Percentiles rank a stretch among this genome's conserved stretches.
phyloP scores from a whole-genome alignment of 2,329 filamentous ascomycete species.

The Zelopaecilomyces penicillatus region DNA sequence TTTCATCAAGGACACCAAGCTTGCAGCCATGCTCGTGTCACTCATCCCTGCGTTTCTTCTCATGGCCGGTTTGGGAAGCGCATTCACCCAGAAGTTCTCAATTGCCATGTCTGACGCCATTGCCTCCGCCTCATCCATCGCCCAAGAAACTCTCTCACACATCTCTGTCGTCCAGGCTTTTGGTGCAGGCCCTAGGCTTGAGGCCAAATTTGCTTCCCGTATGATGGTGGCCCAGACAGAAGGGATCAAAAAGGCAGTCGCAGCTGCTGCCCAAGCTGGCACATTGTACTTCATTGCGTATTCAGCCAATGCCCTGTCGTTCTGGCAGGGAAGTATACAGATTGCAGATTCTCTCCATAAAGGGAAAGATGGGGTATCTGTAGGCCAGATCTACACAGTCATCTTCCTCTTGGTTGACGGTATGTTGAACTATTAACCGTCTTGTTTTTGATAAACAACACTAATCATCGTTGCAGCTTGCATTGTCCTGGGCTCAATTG shows the following conservation, averaged over 20 bases:
- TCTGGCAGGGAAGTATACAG: constrained; percentile 56
- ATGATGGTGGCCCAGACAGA: constrained; percentile 41
- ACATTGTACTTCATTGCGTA: constrained; percentile 61
- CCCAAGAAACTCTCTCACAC: constrained; percentile 52
- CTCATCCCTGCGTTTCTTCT: constrained; percentile 55
- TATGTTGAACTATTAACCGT: constrained; percentile 15
- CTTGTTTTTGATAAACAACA: constrained; percentile 11
- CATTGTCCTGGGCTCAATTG: constrained; percentile 54
- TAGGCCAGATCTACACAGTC: constrained; percentile 51
- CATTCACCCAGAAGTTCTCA: constrained; percentile 44
- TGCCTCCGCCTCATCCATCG: constrained; percentile 52
- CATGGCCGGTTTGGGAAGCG: constrained; percentile 47
- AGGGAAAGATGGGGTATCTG: constrained; percentile 24
- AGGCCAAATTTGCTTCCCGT: constrained; percentile 47
- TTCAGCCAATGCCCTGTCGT: constrained; percentile 57
- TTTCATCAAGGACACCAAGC: constrained; percentile 53
- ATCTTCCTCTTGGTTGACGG: constrained; percentile 56
- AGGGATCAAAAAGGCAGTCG: constrained; percentile 49
- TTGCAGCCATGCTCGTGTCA: constrained; percentile 57
- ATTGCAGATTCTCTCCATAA: constrained; percentile 32
- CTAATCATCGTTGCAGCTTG: constrained; percentile 32
- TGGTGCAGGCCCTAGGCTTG: constrained; percentile 48
- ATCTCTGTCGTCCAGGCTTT: constrained; percentile 57
- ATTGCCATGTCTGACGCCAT: constrained; percentile 43
- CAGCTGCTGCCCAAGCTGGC: constrained; percentile 50